Evolutionary conservation across 2,329 filamentous ascomycete genomes (phyloP), one percentile per base, ranked within the genome.

Genomic region (Venturia carpophila): DNA sequence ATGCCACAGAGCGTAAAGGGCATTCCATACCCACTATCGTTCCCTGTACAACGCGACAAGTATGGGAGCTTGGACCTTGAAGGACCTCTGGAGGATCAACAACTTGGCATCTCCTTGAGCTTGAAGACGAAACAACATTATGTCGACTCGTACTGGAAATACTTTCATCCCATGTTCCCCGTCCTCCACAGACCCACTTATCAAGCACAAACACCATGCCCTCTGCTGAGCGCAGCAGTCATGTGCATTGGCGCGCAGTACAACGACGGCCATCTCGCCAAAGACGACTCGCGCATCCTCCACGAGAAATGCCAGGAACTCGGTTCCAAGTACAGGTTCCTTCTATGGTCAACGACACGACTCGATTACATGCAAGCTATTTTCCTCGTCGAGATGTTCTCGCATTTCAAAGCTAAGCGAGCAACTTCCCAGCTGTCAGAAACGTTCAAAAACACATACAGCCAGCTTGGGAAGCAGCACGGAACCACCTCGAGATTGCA

Each of bases 171-270:
- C 68, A 68, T 73, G 68, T 79, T 76, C 71, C 77, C 79, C 65
- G 66, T 80, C 66, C 67, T 80, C 67, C 77, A 79, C 72, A 74
- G 71, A 70, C 71, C 75, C 70, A 75, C 76, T 61, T 76, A 76
- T 72, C 68, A 71, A 63, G 56, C 72, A 66, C 63, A 73, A 65
- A 69, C 66, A 58, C 68, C 71, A n/a, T 73, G 76, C n/a, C 78
- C 78, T 15, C 73, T 80, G 69, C 72, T 80, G n/a, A 72, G 71
- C 52, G 76, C 77, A 30, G 74, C 77, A n/a, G 77, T 80, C 71
- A 70, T 79, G 52, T 75, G 78, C 5, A 72, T 79, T 34, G 78
- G 78, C 42, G 76, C 74, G 5, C 75, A 79, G 60, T 75, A 76
- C 56, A 73, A 74, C 58, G 71, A 71, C 63, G 70, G 75, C 52